Percentiles rank a stretch among this genome's conserved stretches.
phyloP scores from a whole-genome alignment of 345 rosid species.

The Lepidium sativum region DNA sequence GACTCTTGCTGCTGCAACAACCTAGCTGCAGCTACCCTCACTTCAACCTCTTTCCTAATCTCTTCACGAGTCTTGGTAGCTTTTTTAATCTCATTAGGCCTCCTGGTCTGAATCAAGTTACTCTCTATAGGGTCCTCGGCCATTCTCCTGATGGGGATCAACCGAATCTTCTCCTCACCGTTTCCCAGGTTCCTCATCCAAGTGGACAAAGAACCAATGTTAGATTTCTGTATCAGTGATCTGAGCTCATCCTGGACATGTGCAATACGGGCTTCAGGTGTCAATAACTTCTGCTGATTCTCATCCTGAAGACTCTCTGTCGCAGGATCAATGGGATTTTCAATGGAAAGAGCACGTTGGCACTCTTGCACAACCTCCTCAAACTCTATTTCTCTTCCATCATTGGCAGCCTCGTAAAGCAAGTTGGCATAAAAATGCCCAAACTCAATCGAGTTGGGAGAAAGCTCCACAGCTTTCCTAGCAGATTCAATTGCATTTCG shows the following conservation, averaged over 20 bases:
- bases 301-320: slow-evolving; percentile 81
- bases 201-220: slow-evolving; percentile 57
- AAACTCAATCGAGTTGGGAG: slow-evolving; percentile 75
- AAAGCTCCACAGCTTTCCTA: slow-evolving; percentile 56
- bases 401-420: slow-evolving; percentile 72
- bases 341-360: slow-evolving; percentile 66
- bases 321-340: slow-evolving; percentile 80
- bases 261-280: slow-evolving; percentile 63
- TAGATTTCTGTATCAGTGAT: slow-evolving; percentile 66
- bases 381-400: slow-evolving; percentile 46
- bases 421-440: slow-evolving; percentile 79
- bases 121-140: slow-evolving; percentile 86
- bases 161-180: slow-evolving; percentile 74
- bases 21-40: slow-evolving; percentile 85
- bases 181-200: slow-evolving; percentile 80
- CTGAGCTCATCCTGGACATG: slow-evolving; percentile 73
- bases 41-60: slow-evolving; percentile 91
- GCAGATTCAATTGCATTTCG: slow-evolving; percentile 72
- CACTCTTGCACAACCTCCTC: slow-evolving; percentile 86
- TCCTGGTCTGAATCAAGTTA: slow-evolving; percentile 57
- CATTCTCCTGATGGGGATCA: slow-evolving; percentile 66
- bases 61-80: slow-evolving; percentile 90
- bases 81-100: slow-evolving; percentile 91
- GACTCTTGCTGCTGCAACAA: slow-evolving; percentile 85
- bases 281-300: slow-evolving; percentile 64